A percentile compares a stretch with the other conserved stretches of the same genome.
Conservation (phyloP, 2,329 filamentous ascomycete species). For the Fusarium anthophilum region DNA sequence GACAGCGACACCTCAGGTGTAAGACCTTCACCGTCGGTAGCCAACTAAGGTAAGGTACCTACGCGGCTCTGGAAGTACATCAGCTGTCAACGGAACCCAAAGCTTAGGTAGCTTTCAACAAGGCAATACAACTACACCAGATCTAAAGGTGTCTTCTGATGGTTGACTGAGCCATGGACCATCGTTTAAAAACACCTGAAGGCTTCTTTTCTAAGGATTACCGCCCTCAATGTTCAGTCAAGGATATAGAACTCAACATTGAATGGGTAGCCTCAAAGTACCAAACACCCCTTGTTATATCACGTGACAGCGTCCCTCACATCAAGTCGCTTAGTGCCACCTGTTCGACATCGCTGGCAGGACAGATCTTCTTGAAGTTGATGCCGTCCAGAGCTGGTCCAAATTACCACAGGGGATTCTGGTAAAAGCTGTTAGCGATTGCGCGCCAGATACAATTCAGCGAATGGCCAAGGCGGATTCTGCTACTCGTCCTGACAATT, state of each 20-base stretch:
- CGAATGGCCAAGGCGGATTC: constrained; percentile 46
- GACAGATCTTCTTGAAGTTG: constrained; percentile 51
- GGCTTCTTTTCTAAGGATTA: not conserved
- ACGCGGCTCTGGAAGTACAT: constrained; percentile 13
- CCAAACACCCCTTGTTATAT: constrained; percentile 23
- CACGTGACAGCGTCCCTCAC: constrained; percentile 45
- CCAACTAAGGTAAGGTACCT: not conserved
- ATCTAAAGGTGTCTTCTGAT: not conserved
- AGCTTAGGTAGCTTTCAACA: not conserved
- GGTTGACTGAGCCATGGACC: not conserved
- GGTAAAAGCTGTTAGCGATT: constrained; percentile 43
- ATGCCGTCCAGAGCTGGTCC: constrained; percentile 44
- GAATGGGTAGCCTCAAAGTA: not conserved
- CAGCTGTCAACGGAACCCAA: not conserved
- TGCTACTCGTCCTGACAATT: constrained; percentile 36
- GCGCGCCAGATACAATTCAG: constrained; percentile 37
- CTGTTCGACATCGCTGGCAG: constrained; percentile 50
- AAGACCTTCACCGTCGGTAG: constrained; percentile 14
- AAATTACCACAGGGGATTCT: constrained; percentile 44
- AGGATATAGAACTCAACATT: not conserved
- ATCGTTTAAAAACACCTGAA: too few relatives aligned
- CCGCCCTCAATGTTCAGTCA: not conserved
- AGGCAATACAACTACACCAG: not conserved
- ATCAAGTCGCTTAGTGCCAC: constrained; percentile 51
- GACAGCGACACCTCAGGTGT: not conserved